A percentile compares a stretch with the other conserved stretches of the same genome.
Evolutionary conservation across 164 flowering plant genomes (phyloP).

Genomic region (Magnolia sinica): DNA sequence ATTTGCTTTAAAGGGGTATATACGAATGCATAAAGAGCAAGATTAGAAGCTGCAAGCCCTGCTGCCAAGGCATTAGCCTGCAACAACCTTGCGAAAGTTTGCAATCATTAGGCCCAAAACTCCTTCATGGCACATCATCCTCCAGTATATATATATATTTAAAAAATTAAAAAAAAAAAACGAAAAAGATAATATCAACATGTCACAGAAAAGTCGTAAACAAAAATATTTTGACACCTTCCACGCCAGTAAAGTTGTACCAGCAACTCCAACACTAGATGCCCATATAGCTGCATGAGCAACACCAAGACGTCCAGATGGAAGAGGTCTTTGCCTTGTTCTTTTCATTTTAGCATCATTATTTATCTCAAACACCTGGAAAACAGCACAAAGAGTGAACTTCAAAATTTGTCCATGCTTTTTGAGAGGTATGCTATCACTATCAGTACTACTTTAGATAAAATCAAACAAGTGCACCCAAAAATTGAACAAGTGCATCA

Average conservation of each 20-base stretch:
- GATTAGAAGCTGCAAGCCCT: constrained; percentile 91
- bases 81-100: constrained; percentile 57
- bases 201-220: neutral
- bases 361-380: constrained; percentile 71
- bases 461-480: neutral
- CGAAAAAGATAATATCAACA: neutral
- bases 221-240: constrained; percentile 49
- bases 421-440: neutral
- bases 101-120: constrained; percentile 30
- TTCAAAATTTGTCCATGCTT: neutral
- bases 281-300: constrained; percentile 89
- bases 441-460: neutral
- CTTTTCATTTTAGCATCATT: constrained; percentile 97
- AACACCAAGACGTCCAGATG: constrained; percentile 72
- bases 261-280: constrained; percentile 63
- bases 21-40: constrained; percentile 81
- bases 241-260: constrained; percentile 74
- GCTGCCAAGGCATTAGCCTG: constrained; percentile 94
- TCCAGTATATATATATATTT: neutral
- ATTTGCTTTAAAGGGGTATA: constrained; percentile 96
- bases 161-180: no score
- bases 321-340: constrained; percentile 84
- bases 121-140: constrained; percentile 6
- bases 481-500: neutral
- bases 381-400: neutral